Evolutionary conservation across 805 yeast species (phyloP).

Genomic region (Saccharomycopsis fermentans): DNA sequence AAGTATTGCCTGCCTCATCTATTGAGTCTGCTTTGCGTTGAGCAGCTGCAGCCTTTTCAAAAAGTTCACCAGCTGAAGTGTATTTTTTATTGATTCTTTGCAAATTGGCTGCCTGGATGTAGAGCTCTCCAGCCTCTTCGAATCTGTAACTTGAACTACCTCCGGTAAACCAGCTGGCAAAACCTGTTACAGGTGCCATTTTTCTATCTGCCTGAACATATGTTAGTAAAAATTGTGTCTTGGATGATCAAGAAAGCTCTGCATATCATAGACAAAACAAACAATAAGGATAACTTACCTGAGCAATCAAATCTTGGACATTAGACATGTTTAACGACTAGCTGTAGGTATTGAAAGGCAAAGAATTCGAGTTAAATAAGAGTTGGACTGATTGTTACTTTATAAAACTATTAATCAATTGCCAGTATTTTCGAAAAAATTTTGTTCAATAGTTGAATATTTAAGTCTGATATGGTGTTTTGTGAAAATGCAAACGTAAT

Average conservation of each 20-base stretch:
- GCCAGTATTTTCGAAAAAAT: too few species aligned
- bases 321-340: slow-evolving; percentile 1
- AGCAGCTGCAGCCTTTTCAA: slow-evolving; percentile 75
- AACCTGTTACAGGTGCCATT: slow-evolving; percentile 59
- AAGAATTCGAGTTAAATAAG: too few species aligned
- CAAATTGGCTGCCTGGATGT: slow-evolving; percentile 86
- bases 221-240: not conserved
- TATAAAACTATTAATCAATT: not conserved
- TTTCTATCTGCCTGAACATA: slow-evolving; percentile 55
- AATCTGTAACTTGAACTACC: slow-evolving; percentile 49
- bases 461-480: too few species aligned
- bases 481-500: too few species aligned
- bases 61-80: slow-evolving; percentile 68
- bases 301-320: slow-evolving; percentile 10
- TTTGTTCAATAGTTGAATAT: too few species aligned
- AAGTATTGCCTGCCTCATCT: slow-evolving; percentile 86
- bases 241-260: not conserved
- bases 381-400: not conserved
- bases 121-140: slow-evolving; percentile 91
- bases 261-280: too few species aligned
- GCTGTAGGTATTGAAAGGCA: not conserved
- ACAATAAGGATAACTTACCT: slow-evolving; percentile 1
- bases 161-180: slow-evolving; percentile 53
- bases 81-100: slow-evolving; percentile 70
- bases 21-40: slow-evolving; percentile 65